A percentile compares a stretch with the other conserved stretches of the same genome.
phyloP scores from a whole-genome alignment of 2,329 filamentous ascomycete species.

The Akanthomyces lecanii region DNA sequence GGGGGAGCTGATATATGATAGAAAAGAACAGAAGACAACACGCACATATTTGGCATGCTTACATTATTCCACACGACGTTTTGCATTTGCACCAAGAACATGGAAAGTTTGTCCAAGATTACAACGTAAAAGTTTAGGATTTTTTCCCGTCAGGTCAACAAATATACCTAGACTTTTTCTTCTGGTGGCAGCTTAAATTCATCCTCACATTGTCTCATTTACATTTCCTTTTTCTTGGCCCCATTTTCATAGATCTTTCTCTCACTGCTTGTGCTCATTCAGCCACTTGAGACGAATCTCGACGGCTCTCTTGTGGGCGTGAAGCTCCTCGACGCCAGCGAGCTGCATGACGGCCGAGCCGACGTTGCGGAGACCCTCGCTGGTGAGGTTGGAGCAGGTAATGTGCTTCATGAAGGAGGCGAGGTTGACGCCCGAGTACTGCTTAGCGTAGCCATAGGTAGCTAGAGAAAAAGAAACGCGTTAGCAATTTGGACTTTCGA shows the following conservation, averaged over 20 bases:
- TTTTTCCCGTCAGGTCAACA: neutral
- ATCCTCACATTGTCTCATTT: neutral
- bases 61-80: neutral
- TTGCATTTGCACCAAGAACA: neutral
- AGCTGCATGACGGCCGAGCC: conserved; percentile 90
- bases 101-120: neutral
- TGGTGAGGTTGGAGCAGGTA: conserved; percentile 85
- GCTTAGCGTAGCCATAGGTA: conserved; percentile 96
- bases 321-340: conserved; percentile 88
- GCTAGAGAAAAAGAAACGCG: conserved; percentile 46
- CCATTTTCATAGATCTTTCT: no score
- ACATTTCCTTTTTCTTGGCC: neutral
- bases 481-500: conserved; percentile 18
- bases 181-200: neutral
- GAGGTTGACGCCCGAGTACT: conserved; percentile 96
- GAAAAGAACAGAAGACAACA: neutral
- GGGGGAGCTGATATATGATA: neutral
- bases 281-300: conserved; percentile 68
- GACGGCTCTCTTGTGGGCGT: conserved; percentile 87
- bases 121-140: neutral
- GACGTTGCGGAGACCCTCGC: conserved; percentile 79
- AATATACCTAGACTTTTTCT: neutral
- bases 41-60: neutral
- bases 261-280: conserved; percentile 27
- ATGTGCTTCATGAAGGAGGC: conserved; percentile 98